Percentiles rank a stretch among this genome's conserved stretches.
phyloP scores from a whole-genome alignment of 805 yeast species.

The Tetrapisispora nanseiensis region DNA sequence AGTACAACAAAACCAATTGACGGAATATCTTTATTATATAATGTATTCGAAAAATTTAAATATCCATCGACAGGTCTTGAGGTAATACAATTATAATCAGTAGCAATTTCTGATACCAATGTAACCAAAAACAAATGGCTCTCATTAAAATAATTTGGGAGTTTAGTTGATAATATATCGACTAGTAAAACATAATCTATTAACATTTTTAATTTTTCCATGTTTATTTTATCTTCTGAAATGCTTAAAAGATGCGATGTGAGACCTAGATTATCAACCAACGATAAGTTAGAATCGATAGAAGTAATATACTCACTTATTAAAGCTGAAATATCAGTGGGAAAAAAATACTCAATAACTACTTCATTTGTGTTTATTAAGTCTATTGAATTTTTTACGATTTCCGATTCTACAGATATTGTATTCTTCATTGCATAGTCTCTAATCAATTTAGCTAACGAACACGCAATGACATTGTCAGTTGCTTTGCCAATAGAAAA shows the following conservation, averaged over 20 bases:
- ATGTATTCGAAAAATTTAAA: conserved; percentile 11
- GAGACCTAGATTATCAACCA: conserved; percentile 40
- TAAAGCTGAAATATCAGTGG: conserved; percentile 12
- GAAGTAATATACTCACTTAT: conserved; percentile 23
- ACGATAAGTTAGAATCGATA: conserved; percentile 32
- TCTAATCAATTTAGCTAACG: conserved; percentile 7
- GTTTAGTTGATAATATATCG: conserved; percentile 9
- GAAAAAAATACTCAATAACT: conserved; percentile 8
- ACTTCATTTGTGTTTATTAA: conserved; percentile 12
- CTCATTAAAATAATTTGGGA: conserved; percentile 8
- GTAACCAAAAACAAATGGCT: conserved; percentile 23
- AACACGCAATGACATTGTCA: conserved; percentile 8
- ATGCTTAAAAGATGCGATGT: conserved; percentile 28
- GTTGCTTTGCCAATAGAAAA: conserved; percentile 6
- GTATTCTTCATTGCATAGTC: conserved; percentile 5
- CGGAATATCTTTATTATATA: conserved; percentile 11
- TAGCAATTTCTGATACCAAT: conserved; percentile 29
- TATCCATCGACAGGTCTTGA: conserved; percentile 12
- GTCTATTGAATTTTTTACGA: conserved; percentile 6
- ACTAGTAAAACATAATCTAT: conserved; percentile 24
- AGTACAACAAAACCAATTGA: not conserved
- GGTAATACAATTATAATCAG: conserved; percentile 32
- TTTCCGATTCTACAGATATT: not conserved
- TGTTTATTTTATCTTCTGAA: conserved; percentile 7
- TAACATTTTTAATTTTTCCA: conserved; percentile 9